A percentile compares a stretch with the other conserved stretches of the same genome.
phyloP scores from a whole-genome alignment of 805 yeast species.

The Wickerhamomyces rabaulensis region DNA sequence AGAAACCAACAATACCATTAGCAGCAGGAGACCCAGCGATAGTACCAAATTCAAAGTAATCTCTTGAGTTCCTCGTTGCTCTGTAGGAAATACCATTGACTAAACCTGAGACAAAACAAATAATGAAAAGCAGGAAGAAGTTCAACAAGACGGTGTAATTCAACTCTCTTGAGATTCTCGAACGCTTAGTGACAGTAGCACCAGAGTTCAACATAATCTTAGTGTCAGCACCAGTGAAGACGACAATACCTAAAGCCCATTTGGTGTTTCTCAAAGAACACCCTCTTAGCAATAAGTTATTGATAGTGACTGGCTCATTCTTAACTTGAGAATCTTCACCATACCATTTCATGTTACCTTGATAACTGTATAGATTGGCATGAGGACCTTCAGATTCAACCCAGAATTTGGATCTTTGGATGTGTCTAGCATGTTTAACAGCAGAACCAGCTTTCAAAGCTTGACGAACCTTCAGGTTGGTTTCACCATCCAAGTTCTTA shows the following conservation, averaged over 20 bases:
- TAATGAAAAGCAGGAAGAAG: slow-evolving; percentile 54
- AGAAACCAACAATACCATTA: slow-evolving; percentile 68
- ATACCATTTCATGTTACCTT: slow-evolving; percentile 55
- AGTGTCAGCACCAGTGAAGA: slow-evolving; percentile 74
- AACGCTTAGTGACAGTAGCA: slow-evolving; percentile 69
- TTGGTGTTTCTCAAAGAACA: slow-evolving; percentile 75
- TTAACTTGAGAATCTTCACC: slow-evolving; percentile 30
- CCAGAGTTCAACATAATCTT: slow-evolving; percentile 82
- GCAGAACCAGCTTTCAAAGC: slow-evolving; percentile 55
- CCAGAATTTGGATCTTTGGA: slow-evolving; percentile 48
- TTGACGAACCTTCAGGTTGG: slow-evolving; percentile 70
- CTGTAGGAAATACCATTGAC: slow-evolving; percentile 65
- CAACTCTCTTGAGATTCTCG: slow-evolving; percentile 68
- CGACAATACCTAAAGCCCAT: slow-evolving; percentile 76
- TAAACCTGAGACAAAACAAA: slow-evolving; percentile 67
- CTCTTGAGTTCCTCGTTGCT: slow-evolving; percentile 43
- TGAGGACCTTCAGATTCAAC: slow-evolving; percentile 81
- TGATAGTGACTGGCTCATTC: slow-evolving; percentile 64
- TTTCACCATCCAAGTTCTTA: slow-evolving; percentile 75
- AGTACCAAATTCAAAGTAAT: slow-evolving; percentile 65
- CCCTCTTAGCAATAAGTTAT: slow-evolving; percentile 69
- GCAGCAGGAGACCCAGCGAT: slow-evolving; percentile 59
- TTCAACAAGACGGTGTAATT: slow-evolving; percentile 66
- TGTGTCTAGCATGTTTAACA: slow-evolving; percentile 40
- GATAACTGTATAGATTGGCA: slow-evolving; percentile 65